These are phyloP conservation scores for Vigna hirtella DNA, from an alignment of 306 rosid species.

Conservation along the genomic window DNA sequence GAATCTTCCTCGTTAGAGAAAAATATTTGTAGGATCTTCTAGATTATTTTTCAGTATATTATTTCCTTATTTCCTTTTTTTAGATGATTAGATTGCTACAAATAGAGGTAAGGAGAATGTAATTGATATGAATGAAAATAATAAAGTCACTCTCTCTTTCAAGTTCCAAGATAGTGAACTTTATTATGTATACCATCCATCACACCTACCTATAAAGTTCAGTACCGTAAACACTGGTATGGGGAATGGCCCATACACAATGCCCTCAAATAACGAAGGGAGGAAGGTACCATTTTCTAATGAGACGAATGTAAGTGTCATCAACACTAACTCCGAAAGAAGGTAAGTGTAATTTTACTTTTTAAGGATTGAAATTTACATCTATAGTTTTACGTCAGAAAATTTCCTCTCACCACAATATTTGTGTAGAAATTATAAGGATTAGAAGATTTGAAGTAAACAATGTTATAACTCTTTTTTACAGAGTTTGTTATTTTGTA, in stretches of 20 bases:
- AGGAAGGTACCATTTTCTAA: background rate
- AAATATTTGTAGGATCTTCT: too few species aligned
- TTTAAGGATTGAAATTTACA: background rate
- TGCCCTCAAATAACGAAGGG: background rate
- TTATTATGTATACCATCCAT: background rate
- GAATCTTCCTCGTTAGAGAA: too few species aligned
- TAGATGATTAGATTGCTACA: too few species aligned
- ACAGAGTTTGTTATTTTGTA: too few species aligned
- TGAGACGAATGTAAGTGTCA: background rate
- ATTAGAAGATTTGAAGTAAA: background rate
- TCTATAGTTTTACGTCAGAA: background rate
- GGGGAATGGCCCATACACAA: background rate
- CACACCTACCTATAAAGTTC: too few species aligned
- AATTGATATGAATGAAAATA: too few species aligned
- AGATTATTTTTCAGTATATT: too few species aligned
- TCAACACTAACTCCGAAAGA: background rate
- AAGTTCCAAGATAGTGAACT: background rate
- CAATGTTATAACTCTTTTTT: background rate
- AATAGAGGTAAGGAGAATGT: too few species aligned
- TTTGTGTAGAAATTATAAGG: background rate
- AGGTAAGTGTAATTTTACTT: background rate
- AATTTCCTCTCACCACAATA: background rate
- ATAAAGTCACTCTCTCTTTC: too few species aligned
- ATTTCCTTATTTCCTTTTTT: too few species aligned
- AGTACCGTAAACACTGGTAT: too few species aligned